A percentile compares a stretch with the other conserved stretches of the same genome.
Conservation (phyloP, 768 basidiomycete genomes). For the Hygrophoropsis aurantiaca region DNA sequence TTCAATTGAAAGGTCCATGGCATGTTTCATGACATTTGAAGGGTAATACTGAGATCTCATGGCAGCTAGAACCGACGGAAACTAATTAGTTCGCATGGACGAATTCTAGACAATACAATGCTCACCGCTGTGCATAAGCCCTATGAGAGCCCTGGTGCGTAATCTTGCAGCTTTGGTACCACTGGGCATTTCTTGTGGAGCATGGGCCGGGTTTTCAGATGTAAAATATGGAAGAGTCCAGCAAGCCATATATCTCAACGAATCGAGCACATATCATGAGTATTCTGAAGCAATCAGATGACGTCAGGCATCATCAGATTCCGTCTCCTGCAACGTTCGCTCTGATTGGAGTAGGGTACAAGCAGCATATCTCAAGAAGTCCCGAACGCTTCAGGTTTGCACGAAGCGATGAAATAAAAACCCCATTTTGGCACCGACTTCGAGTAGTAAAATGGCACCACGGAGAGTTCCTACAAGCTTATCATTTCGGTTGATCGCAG, state of each 20-base stretch:
- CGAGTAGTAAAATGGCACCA: constrained; percentile 46
- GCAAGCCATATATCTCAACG: constrained; percentile 48
- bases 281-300: constrained; percentile 44
- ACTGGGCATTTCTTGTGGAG: constrained; percentile 27
- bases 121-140: constrained; percentile 58
- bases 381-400: constrained; percentile 48
- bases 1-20: constrained; percentile 41
- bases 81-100: constrained; percentile 3
- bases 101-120: background rate
- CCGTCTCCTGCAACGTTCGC: constrained; percentile 25
- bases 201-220: constrained; percentile 32
- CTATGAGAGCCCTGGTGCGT: constrained; percentile 61
- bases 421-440: constrained; percentile 37
- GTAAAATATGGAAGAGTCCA: constrained; percentile 41
- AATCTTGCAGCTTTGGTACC: constrained; percentile 41
- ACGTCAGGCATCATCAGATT: constrained; percentile 38
- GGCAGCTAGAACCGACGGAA: constrained; percentile 53
- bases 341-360: constrained; percentile 26
- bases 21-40: constrained; percentile 23
- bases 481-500: constrained; percentile 38
- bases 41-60: constrained; percentile 60
- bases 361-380: constrained; percentile 39
- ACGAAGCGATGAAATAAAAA: constrained; percentile 41
- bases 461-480: constrained; percentile 48
- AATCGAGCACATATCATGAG: constrained; percentile 69